phyloP scores from a whole-genome alignment of 2,329 filamentous ascomycete genomes.

The Claviceps spartinae region DNA sequence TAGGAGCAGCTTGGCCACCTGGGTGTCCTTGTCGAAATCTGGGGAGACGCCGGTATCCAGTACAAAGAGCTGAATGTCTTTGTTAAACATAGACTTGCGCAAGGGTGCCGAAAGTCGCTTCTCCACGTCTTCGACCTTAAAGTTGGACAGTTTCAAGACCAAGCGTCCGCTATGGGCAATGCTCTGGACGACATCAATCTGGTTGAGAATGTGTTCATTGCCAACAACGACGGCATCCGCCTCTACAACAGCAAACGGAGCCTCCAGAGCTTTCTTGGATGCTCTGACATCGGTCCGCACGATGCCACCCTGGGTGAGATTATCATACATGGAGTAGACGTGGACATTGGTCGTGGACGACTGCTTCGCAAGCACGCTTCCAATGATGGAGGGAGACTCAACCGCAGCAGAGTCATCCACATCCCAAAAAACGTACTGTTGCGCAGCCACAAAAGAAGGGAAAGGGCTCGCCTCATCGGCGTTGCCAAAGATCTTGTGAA shows the following conservation, averaged over 20 bases:
- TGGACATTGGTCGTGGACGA: conserved; percentile 51
- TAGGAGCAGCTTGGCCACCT: conserved; percentile 49
- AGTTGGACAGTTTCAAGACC: conserved; percentile 60
- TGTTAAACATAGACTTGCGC: conserved; percentile 57
- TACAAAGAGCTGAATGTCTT: conserved; percentile 57
- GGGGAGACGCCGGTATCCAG: conserved; percentile 59
- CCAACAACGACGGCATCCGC: conserved; percentile 72
- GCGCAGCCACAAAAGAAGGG: conserved; percentile 39
- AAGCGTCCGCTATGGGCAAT: conserved; percentile 59
- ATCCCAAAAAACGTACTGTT: conserved; percentile 93
- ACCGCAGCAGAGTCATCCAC: conserved; percentile 58
- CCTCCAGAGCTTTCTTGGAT: conserved; percentile 70
- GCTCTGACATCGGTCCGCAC: conserved; percentile 75
- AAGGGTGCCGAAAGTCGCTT: conserved; percentile 64
- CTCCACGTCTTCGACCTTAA: conserved; percentile 81
- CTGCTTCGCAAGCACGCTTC: conserved; percentile 54
- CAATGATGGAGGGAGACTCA: conserved; percentile 47
- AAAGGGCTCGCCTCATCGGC: conserved; percentile 35
- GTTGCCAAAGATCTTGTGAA: conserved; percentile 38
- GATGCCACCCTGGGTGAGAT: conserved; percentile 60
- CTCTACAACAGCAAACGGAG: conserved; percentile 65
- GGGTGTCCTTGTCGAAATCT: conserved; percentile 52
- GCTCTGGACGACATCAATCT: conserved; percentile 59
- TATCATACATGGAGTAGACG: conserved; percentile 49
- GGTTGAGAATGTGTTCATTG: conserved; percentile 64